phyloP scores from a whole-genome alignment of 1,284 basidiomycete species.

The Rhodotorula sp. region DNA sequence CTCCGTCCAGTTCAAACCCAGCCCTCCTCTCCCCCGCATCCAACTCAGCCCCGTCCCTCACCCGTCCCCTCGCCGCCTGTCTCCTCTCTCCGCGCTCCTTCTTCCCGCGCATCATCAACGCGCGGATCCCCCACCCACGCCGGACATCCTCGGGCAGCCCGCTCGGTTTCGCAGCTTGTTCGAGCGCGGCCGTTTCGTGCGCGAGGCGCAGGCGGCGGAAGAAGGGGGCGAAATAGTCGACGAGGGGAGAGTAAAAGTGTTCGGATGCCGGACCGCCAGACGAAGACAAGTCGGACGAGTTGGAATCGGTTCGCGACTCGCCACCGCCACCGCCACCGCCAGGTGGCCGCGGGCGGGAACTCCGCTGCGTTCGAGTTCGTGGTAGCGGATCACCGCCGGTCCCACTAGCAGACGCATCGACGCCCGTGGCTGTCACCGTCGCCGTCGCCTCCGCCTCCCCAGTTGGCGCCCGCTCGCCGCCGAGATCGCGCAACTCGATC shows the following conservation, averaged over 20 bases:
- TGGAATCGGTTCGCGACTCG: constrained; percentile 14
- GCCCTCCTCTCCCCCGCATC: constrained; percentile 21
- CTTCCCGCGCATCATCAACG: constrained; percentile 35
- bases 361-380: not conserved
- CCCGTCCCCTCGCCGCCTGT: constrained; percentile 14
- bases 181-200: constrained; percentile 40
- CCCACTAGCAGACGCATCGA: not conserved
- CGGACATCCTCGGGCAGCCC: constrained; percentile 37
- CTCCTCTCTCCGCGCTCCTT: constrained; percentile 35
- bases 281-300: constrained; percentile 23
- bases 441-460: too few relatives aligned
- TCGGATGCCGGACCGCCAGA: constrained; percentile 19
- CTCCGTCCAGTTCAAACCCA: constrained; percentile 31
- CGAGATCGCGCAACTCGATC: constrained; percentile 31
- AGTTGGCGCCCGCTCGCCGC: too few relatives aligned
- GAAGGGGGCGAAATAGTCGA: constrained; percentile 29
- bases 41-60: constrained; percentile 13
- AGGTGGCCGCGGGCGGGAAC: not conserved
- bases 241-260: constrained; percentile 15
- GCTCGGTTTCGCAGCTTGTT: constrained; percentile 31
- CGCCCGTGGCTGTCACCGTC: not conserved
- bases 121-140: constrained; percentile 35
- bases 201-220: constrained; percentile 33
- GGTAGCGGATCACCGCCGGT: not conserved
- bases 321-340: not conserved